Evolutionary conservation across 2,329 filamentous ascomycete genomes (phyloP).

Genomic region (Onygena corvina): DNA sequence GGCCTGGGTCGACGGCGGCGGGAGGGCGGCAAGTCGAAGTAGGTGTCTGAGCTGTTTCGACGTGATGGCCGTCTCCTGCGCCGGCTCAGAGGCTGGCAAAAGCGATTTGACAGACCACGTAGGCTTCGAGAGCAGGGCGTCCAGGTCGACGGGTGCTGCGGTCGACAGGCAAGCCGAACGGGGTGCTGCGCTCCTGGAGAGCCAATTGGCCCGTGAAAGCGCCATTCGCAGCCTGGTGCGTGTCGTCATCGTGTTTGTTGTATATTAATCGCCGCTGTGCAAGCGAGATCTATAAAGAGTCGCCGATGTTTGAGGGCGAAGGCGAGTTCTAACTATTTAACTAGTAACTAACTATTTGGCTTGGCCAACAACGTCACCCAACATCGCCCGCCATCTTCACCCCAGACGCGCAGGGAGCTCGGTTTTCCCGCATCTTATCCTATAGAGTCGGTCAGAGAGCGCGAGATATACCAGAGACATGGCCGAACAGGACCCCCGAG

Average conservation of each 20-base stretch:
- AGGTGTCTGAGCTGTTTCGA: conserved; percentile 65
- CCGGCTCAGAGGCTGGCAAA: conserved; percentile 31
- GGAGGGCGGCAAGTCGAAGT: conserved; percentile 77
- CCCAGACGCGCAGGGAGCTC: too few species aligned
- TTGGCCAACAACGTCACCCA: conserved; percentile 4
- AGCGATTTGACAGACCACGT: conserved; percentile 76
- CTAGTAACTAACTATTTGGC: too few species aligned
- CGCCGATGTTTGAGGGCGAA: too few species aligned
- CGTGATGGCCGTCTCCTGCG: conserved; percentile 39
- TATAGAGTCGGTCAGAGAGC: neutral
- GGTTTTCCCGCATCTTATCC: too few species aligned
- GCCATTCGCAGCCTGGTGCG: neutral
- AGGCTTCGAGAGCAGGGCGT: conserved; percentile 51
- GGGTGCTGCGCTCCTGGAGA: neutral
- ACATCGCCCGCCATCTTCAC: neutral
- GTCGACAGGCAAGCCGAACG: neutral
- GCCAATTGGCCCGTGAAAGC: neutral
- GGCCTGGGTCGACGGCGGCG: conserved; percentile 49
- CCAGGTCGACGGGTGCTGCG: conserved; percentile 12
- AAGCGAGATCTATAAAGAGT: neutral
- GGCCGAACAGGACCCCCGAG: conserved; percentile 63
- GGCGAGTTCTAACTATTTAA: too few species aligned
- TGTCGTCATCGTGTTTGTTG: neutral
- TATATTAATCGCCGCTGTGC: neutral
- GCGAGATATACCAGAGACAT: conserved; percentile 5